Conservation (phyloP, 2,329 filamentous ascomycete genomes). For the Epichloe amarillans region DNA sequence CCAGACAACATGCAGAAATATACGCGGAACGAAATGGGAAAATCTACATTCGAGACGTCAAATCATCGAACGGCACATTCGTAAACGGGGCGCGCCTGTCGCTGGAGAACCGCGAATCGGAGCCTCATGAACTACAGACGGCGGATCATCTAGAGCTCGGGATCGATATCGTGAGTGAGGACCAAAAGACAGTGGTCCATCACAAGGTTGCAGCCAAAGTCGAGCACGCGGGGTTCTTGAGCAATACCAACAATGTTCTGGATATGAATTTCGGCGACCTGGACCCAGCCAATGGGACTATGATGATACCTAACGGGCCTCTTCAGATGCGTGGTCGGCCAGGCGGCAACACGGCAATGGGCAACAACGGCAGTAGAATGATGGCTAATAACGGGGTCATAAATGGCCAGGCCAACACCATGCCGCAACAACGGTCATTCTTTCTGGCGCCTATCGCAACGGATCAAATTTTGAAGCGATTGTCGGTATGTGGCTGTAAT, state of each 20-base stretch:
- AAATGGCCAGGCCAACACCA: slow-evolving; percentile 39
- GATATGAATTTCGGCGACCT: slow-evolving; percentile 90
- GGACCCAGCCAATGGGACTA: slow-evolving; percentile 62
- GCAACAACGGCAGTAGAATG: slow-evolving; percentile 48
- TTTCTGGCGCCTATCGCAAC: slow-evolving; percentile 84
- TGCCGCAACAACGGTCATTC: slow-evolving; percentile 67
- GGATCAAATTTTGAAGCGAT: slow-evolving; percentile 75
- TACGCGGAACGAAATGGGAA: slow-evolving; percentile 80
- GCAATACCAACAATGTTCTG: slow-evolving; percentile 59
- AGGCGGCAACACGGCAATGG: slow-evolving; percentile 51
- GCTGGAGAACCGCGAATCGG: slow-evolving; percentile 88
- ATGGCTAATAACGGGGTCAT: slow-evolving; percentile 32
- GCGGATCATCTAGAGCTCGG: slow-evolving; percentile 88
- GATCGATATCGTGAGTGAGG: slow-evolving; percentile 97
- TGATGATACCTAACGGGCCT: slow-evolving; percentile 57
- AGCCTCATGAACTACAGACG: slow-evolving; percentile 84
- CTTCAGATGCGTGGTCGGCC: slow-evolving; percentile 59
- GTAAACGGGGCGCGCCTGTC: slow-evolving; percentile 87
- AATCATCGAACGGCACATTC: slow-evolving; percentile 97
- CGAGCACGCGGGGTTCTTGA: slow-evolving; percentile 81
- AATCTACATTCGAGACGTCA: slow-evolving; percentile 92
- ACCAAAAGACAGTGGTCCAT: slow-evolving; percentile 96
- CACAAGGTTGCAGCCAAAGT: slow-evolving; percentile 97
- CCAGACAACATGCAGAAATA: slow-evolving; percentile 89
- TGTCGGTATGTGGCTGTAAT: slow-evolving; percentile 18